phyloP scores from a whole-genome alignment of 306 rosid species.

The Aeschynomene evenia region DNA sequence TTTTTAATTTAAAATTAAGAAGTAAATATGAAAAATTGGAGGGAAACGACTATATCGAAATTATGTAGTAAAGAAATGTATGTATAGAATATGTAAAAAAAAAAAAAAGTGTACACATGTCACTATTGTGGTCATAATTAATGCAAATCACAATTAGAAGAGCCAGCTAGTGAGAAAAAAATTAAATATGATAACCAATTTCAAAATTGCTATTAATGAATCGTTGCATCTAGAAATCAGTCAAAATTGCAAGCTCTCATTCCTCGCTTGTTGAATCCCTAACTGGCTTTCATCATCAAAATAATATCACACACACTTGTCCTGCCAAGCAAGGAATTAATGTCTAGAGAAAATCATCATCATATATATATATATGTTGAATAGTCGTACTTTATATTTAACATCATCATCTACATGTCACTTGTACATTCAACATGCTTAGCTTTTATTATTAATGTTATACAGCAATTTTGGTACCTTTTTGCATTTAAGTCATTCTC shows the following conservation, averaged over 20 bases:
- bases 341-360: conserved; percentile 4
- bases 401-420: background rate
- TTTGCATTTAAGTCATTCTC: conserved; percentile 20
- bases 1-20: too few species aligned
- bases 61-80: too few species aligned
- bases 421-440: conserved; percentile 2
- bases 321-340: conserved; percentile 38
- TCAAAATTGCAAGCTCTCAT: conserved; percentile 22
- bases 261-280: background rate
- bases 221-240: conserved; percentile 2
- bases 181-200: conserved; percentile 7
- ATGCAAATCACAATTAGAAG: background rate
- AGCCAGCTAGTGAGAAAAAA: background rate
- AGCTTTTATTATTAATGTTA: conserved; percentile 24
- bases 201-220: background rate
- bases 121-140: too few species aligned
- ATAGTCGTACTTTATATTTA: conserved; percentile 32
- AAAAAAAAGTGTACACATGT: too few species aligned
- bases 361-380: too few species aligned
- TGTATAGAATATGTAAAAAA: too few species aligned
- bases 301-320: too few species aligned
- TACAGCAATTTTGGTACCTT: background rate
- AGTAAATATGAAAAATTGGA: too few species aligned
- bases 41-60: too few species aligned
- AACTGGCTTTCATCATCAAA: background rate